Evolutionary conservation across 2,329 filamentous ascomycete genomes (phyloP), one percentile per base, ranked within the genome.

Genomic region (Macrophomina pseudophaseolina): DNA sequence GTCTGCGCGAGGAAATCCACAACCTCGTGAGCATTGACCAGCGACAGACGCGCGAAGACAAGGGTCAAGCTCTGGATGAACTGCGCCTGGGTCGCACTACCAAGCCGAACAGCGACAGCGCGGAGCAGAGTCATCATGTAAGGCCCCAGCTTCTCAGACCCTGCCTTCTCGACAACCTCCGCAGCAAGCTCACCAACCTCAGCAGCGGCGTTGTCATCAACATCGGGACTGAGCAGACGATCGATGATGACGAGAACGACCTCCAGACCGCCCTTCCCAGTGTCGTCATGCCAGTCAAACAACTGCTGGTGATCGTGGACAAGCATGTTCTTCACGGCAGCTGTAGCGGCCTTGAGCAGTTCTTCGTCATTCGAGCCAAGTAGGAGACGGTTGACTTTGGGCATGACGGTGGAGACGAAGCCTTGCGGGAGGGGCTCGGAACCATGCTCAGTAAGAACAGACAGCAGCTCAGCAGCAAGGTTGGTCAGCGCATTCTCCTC

Each of bases 41-140:
- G 85, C 9, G 93, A 94, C 8, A 99, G 84, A 52, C 94, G 89
- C 2, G 94, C 95, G 78, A 99, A 99, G 0, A 99, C 95, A 5
- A 98, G 85, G 65, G 97, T 97, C 60, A 99, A 82, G 64, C 93
- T 97, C 80, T 99, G 95, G 69, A 99, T 98, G 75, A 99, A 96
- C 7, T 90, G 89, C 0, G 94, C 91, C 54, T 93, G 89, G 69
- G 93, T 86, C 2, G 95, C 95, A 5, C 90, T 91, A 5, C 90
- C 90, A 16, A 99, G 85, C 67, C 95, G 88, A 60, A 89, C 89
- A 3, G 95, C 95, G 16, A 99, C 94, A 18, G 94, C 95, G 72
- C 90, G 89, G 4, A 99, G 86, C 28, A 99, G 88, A 77, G 97
- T 92, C 48, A 92, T 89, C 32, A 99, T 85, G 76, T 93, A 97